phyloP scores from a whole-genome alignment of 495 filamentous ascomycete genomes.

The Penicillium riverlandense region DNA sequence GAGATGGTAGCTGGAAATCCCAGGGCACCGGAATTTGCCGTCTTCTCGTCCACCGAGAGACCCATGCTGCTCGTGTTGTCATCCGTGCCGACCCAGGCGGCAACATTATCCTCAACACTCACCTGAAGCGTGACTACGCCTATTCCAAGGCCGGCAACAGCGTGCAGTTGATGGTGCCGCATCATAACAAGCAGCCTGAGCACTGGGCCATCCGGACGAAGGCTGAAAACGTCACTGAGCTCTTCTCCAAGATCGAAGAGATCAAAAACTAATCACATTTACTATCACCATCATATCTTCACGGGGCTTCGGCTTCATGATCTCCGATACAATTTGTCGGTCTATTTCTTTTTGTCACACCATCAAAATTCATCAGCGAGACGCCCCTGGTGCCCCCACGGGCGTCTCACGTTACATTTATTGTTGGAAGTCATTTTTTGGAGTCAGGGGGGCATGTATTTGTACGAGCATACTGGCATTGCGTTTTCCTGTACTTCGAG shows the following conservation, averaged over 20 bases:
- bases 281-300: neutral
- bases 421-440: no score
- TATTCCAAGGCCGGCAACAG: conserved; percentile 51
- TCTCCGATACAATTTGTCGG: no score
- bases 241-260: conserved; percentile 22
- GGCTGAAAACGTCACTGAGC: conserved; percentile 36
- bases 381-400: no score
- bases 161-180: conserved; percentile 48
- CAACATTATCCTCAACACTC: conserved; percentile 60
- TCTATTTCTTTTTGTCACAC: no score
- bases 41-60: conserved; percentile 59
- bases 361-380: no score
- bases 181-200: conserved; percentile 44
- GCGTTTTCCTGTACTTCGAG: no score
- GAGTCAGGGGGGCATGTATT: no score
- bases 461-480: no score
- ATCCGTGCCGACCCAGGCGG: conserved; percentile 64
- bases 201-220: conserved; percentile 62
- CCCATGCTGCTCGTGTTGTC: conserved; percentile 54
- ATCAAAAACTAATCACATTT: conserved; percentile 14
- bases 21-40: conserved; percentile 60
- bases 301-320: no score
- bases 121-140: conserved; percentile 47
- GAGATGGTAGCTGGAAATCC: conserved; percentile 42
- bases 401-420: no score